Percentiles rank a stretch among this genome's conserved stretches.
phyloP scores from a whole-genome alignment of 371 early-diverging fungal genomes.

The Apophysomyces trapeziformis region DNA sequence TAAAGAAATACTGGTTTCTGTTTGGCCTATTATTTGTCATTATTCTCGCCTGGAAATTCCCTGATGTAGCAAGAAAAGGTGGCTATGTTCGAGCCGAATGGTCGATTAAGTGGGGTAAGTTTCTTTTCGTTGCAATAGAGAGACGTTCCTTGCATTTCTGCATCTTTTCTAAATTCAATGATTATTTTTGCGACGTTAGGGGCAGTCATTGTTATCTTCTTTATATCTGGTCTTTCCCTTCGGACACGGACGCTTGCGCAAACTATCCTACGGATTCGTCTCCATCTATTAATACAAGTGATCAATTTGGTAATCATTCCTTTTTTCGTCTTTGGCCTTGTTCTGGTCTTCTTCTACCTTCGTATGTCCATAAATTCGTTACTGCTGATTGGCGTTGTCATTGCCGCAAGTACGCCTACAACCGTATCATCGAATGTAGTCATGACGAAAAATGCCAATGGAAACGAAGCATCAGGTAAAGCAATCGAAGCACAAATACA shows the following conservation, averaged over 20 bases:
- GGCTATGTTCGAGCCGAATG: conserved; percentile 66
- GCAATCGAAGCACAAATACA: not conserved
- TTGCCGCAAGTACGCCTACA: conserved; percentile 73
- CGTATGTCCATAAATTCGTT: conserved; percentile 56
- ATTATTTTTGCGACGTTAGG: conserved; percentile 23
- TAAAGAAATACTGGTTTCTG: conserved; percentile 55
- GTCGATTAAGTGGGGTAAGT: conserved; percentile 66
- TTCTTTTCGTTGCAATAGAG: not conserved
- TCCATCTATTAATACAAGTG: conserved; percentile 68
- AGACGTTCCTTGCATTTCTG: not conserved
- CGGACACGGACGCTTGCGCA: conserved; percentile 65
- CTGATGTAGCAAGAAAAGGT: conserved; percentile 57
- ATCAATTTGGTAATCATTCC: conserved; percentile 70
- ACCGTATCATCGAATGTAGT: conserved; percentile 82
- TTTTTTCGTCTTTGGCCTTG: conserved; percentile 64
- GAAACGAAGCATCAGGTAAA: conserved; percentile 69
- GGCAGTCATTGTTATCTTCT: conserved; percentile 69
- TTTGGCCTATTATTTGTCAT: conserved; percentile 63
- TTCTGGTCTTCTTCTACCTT: conserved; percentile 50
- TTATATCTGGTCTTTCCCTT: conserved; percentile 73
- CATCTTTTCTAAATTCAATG: too few species aligned
- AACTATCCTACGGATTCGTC: conserved; percentile 62
- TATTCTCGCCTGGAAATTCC: conserved; percentile 60
- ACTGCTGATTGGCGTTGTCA: conserved; percentile 69
- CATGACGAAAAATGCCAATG: conserved; percentile 77